A percentile compares a stretch with the other conserved stretches of the same genome.
phyloP scores from a whole-genome alignment of 2,329 filamentous ascomycete species.

The Fusarium sp. region DNA sequence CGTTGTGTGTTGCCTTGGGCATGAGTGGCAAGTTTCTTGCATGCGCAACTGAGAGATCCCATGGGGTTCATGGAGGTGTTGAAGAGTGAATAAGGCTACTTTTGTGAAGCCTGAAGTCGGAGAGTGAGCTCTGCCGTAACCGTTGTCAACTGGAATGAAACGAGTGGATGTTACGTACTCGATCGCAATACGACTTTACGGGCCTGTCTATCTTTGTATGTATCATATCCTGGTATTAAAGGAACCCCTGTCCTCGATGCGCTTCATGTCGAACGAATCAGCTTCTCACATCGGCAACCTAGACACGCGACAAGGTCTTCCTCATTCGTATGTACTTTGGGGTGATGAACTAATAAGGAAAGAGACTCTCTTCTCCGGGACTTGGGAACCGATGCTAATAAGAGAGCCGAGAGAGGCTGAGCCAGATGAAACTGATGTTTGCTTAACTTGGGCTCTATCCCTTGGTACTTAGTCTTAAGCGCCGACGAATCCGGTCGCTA shows the following conservation, averaged over 20 bases:
- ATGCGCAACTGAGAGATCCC: conserved; percentile 14
- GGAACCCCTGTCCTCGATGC: conserved; percentile 13
- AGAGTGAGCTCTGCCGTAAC: not conserved
- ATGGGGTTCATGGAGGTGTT: conserved; percentile 23
- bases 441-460: not conserved
- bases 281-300: conserved; percentile 11
- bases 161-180: conserved; percentile 14
- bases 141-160: not conserved
- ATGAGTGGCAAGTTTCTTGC: conserved; percentile 23
- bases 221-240: conserved; percentile 1
- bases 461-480: conserved; percentile 10
- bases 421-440: conserved; percentile 28
- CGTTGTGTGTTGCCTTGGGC: conserved; percentile 11
- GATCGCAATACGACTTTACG: conserved; percentile 12
- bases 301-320: conserved; percentile 27
- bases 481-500: conserved; percentile 36
- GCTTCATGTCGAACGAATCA: conserved; percentile 32
- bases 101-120: conserved; percentile 1
- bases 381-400: conserved; percentile 8
- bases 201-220: not conserved
- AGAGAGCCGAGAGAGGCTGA: conserved; percentile 36
- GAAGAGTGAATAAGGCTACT: not conserved
- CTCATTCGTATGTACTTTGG: not conserved
- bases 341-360: conserved; percentile 2
- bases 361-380: conserved; percentile 8